A percentile compares a stretch with the other conserved stretches of the same genome.
phyloP scores from a whole-genome alignment of 1,284 basidiomycete genomes.

The Apiotrichum brassicae region DNA sequence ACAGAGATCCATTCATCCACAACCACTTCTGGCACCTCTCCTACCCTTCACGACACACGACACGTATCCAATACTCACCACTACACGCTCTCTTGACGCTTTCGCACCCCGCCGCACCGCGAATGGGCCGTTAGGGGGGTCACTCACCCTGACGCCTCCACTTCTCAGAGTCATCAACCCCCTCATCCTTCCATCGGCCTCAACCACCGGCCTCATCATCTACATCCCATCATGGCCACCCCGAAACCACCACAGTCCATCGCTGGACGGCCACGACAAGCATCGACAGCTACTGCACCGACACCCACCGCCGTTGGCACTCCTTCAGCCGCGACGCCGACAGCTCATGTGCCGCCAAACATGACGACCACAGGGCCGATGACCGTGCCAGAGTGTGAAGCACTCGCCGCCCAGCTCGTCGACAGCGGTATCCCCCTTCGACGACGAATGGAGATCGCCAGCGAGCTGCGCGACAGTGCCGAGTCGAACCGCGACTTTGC shows the following conservation, averaged over 20 bases:
- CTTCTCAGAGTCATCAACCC: not conserved
- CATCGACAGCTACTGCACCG: slow-evolving; percentile 30
- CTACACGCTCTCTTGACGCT: not conserved
- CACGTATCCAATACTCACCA: not conserved
- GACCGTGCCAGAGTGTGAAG: slow-evolving; percentile 39
- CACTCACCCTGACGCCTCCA: slow-evolving; percentile 2
- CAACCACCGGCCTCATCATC: too few relatives aligned
- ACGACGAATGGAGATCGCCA: slow-evolving; percentile 49
- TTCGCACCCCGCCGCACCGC: not conserved
- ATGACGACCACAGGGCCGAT: slow-evolving; percentile 29
- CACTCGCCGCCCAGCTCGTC: slow-evolving; percentile 35
- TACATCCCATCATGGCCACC: not conserved
- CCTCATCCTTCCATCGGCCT: too few relatives aligned
- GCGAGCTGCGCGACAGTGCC: slow-evolving; percentile 78
- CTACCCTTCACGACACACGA: too few relatives aligned
- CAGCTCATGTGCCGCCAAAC: slow-evolving; percentile 14
- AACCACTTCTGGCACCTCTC: not conserved
- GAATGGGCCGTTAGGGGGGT: slow-evolving; percentile 8
- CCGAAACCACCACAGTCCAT: not conserved
- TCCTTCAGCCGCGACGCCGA: slow-evolving; percentile 25
- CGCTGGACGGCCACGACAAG: slow-evolving; percentile 30
- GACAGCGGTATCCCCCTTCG: slow-evolving; percentile 26
- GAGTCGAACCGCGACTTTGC: slow-evolving; percentile 78
- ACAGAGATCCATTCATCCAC: too few relatives aligned
- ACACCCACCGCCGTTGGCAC: slow-evolving; percentile 13